Evolutionary conservation across 306 rosid genomes (phyloP).

Genomic region (Quercus suber): DNA sequence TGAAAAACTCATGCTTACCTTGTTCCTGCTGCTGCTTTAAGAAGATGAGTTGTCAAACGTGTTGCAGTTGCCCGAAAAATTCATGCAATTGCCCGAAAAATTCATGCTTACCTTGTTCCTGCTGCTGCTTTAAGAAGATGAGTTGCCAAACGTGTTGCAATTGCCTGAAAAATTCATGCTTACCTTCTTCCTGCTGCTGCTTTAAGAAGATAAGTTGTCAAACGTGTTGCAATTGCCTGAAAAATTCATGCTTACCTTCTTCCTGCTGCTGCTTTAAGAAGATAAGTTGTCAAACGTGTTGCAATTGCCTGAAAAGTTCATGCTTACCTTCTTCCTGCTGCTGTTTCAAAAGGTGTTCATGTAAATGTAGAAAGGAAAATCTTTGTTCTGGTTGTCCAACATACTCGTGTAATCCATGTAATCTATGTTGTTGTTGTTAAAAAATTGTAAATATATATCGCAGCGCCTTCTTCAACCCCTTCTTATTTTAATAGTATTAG

Average conservation of each 20-base stretch:
- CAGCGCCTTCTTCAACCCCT: too few relatives aligned
- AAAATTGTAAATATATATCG: too few relatives aligned
- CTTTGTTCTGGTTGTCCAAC: neutral
- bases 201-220: constrained; percentile 15
- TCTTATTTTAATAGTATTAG: too few relatives aligned
- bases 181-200: neutral
- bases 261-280: constrained; percentile 17
- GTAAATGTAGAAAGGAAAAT: neutral
- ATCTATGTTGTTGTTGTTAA: neutral
- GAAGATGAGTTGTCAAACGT: constrained; percentile 8
- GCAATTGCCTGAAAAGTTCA: constrained; percentile 3
- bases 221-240: constrained; percentile 19
- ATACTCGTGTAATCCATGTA: neutral
- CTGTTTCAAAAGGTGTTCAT: neutral
- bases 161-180: neutral
- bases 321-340: neutral
- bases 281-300: constrained; percentile 12
- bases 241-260: neutral
- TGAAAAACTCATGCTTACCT: neutral
- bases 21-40: constrained; percentile 19
- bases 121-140: constrained; percentile 19
- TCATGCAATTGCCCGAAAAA: constrained; percentile 6
- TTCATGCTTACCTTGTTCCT: neutral
- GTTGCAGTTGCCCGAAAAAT: constrained; percentile 6
- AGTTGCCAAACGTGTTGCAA: constrained; percentile 18